Base-by-base conservation (phyloP, 768 basidiomycete genomes). In the Leccinellum rugosiceps region DNA sequence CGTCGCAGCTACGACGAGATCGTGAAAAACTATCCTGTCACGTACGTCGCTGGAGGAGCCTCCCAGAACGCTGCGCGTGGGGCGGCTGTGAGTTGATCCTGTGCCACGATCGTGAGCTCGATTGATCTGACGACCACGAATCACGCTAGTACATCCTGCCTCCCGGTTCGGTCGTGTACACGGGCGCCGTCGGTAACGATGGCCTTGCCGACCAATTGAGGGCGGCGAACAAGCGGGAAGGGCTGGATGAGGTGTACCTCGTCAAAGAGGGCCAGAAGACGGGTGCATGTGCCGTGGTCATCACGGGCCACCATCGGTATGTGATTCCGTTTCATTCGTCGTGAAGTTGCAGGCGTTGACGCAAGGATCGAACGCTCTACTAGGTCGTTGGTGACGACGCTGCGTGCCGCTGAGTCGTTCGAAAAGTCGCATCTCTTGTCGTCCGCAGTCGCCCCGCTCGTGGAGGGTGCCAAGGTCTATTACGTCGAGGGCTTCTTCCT, bases 401-500 rank as follows among this genome's bases (percentile, higher is more conserved):
- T 99, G 52, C 88, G 88, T 25, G 86, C 85, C 15, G 96, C 97
- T 4, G 96, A 98, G 75, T 88, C 85, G 69, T 98, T 97, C 74
- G 84, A 88, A 13, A 79, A 82, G 57, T 78, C 86, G 4, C 93
- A 98, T 75, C 80, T 99, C 45, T 79, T 82, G 9, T 87, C 91
- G 9, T 80, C 88, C 14, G 74, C 78, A 52, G 85, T 98, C 61
- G 86, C 90, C 26, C 81, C 86, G 31, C 77, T 94, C 63, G 78
- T 98, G 67, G 81, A 90, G 6, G 80, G 77, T 47, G 96, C 95
- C 57, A 87, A 90, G 69, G 82, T 83, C 71, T 97, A 83, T 80
- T 99, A 99, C 77, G 85, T 98, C 59, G 96, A 94, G 68, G 96
- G 96, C 8, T 99, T 88, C 80, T 98, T 99, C 86, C 82, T 98